These are phyloP conservation scores for Olyra latifolia DNA, from an alignment of 176 grass and related monocot genomes.

Conservation along the genomic window DNA sequence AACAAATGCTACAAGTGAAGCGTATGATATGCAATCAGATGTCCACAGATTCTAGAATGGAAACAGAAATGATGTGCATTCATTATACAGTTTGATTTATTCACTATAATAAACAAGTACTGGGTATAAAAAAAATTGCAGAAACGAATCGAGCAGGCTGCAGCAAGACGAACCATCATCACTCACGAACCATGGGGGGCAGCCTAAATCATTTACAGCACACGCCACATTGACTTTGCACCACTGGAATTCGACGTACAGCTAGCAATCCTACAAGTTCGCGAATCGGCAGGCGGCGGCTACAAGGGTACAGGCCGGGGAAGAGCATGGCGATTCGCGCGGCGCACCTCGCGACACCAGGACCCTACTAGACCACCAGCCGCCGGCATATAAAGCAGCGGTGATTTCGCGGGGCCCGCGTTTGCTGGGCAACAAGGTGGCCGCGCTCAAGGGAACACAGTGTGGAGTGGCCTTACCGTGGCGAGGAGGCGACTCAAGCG, in stretches of 20 bases:
- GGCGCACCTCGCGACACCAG: not conserved
- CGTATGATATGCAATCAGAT: not conserved
- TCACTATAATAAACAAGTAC: not conserved
- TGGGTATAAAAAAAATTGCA: not conserved
- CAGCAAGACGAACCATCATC: not conserved
- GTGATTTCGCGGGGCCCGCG: not conserved
- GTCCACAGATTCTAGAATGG: not conserved
- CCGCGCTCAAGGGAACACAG: not conserved
- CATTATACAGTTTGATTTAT: not conserved
- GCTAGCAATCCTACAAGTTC: not conserved
- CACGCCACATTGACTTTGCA: not conserved
- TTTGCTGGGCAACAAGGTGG: not conserved
- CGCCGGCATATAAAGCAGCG: not conserved
- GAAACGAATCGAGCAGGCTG: not conserved
- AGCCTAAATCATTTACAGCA: not conserved
- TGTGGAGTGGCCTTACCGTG: not conserved
- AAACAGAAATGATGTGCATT: not conserved
- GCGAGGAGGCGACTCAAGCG: not conserved
- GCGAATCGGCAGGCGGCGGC: too few relatives aligned
- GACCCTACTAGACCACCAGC: not conserved
- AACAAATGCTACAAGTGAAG: not conserved
- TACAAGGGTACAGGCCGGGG: not conserved
- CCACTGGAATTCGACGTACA: not conserved
- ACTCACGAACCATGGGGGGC: not conserved
- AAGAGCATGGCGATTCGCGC: not conserved